These are phyloP conservation scores for Microbotryomycetes sp. DNA, from an alignment of 1,284 basidiomycete species.

Conservation along the genomic window DNA sequence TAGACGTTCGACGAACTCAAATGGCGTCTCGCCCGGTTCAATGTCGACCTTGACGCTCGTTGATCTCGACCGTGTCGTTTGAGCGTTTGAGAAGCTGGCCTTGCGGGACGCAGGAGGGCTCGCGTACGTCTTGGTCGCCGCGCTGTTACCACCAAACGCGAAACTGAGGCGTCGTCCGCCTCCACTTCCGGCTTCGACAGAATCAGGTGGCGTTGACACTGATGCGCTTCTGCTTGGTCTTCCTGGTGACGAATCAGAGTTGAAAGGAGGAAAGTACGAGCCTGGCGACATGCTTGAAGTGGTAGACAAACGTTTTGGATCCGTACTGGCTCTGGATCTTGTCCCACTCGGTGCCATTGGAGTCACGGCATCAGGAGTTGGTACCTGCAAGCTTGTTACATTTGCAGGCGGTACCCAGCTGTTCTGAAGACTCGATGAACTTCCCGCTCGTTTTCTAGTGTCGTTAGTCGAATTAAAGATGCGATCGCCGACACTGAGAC, in stretches of 20 bases:
- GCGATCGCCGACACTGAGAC: slow-evolving; percentile 26
- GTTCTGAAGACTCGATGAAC: slow-evolving; percentile 5
- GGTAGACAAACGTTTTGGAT: slow-evolving; percentile 20
- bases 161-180: background rate
- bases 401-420: slow-evolving; percentile 6
- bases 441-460: slow-evolving; percentile 5
- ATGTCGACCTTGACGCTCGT: slow-evolving; percentile 4
- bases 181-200: background rate
- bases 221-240: too few relatives aligned
- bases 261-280: background rate
- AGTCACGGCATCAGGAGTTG: background rate
- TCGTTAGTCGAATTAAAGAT: slow-evolving; percentile 9
- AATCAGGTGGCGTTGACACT: background rate
- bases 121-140: background rate
- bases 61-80: slow-evolving; percentile 2
- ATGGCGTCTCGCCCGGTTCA: slow-evolving; percentile 57
- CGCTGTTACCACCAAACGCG: background rate
- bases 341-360: background rate
- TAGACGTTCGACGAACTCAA: slow-evolving; percentile 61
- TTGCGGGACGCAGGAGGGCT: background rate
- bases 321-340: slow-evolving; percentile 25
- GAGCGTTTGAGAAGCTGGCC: background rate
- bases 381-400: background rate
- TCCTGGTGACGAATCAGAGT: background rate
- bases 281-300: background rate